Evolutionary conservation across 305 asterid genomes (phyloP), one percentile per base, ranked within the genome.

Genomic region (Withania somnifera): DNA sequence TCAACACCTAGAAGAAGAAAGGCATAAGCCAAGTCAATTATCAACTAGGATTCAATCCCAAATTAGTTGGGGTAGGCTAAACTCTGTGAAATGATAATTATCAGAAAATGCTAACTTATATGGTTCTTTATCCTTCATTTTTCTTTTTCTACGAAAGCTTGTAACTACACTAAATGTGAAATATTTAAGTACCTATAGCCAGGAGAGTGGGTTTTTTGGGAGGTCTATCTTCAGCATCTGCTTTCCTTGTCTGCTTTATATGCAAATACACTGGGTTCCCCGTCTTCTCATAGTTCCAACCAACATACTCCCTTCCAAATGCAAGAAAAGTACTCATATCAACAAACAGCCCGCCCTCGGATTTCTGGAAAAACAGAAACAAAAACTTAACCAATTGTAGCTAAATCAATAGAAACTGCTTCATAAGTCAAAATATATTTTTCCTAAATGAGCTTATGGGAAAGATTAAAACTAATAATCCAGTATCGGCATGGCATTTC

Each of bases 261-360:
- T 93, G 98, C 91, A 97, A 86, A 83, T 97, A 97, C 57, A 97
- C 93, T 17, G 99, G 94, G 78, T 97, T 87, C 78, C 97, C 94
- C 6, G 93, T 89, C 92, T 97, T 97, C 90, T 90, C 96, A 83
- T 86, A 94, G 90, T 97, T 97, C 99, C 99, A 97, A 13, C 83
- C 88, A 51, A 92, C 98, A 85, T 86, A 93, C 79, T 94, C 98
- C 93, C 90, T 93, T 79, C 99, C 99, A 82, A 94, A 97, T 60
- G 98, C 99, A 40, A 97, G 92, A 91, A 97, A 94, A 0, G 96
- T 82, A 86, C 86, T 88, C 99, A 97, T 92, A 86, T 97, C 99
- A 82, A 97, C 95, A 81, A 88, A 97, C 57, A 97, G 85, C 17
- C 99, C 98, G 54, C 94, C 99, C 66, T 91, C 95, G 11, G 99